phyloP scores from a whole-genome alignment of 1,284 basidiomycete species.

The Sporisorium exsertum region DNA sequence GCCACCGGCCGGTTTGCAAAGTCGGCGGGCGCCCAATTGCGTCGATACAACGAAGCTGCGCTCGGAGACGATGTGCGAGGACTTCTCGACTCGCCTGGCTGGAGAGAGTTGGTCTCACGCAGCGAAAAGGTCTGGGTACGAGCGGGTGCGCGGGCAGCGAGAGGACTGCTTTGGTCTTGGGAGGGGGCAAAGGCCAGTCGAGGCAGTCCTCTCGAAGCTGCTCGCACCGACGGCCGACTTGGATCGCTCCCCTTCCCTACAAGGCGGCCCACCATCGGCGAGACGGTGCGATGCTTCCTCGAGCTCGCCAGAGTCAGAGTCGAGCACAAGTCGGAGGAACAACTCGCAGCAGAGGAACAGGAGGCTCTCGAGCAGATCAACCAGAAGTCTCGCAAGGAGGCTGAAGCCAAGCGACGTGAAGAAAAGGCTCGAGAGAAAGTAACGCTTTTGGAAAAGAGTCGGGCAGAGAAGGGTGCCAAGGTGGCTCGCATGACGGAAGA shows the following conservation, averaged over 20 bases:
- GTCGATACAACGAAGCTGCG: slow-evolving; percentile 94
- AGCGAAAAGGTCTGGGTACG: slow-evolving; percentile 66
- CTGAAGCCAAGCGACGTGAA: slow-evolving; percentile 49
- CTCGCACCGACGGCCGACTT: slow-evolving; percentile 69
- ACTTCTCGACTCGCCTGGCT: slow-evolving; percentile 50
- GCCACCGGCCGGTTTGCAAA: slow-evolving; percentile 89
- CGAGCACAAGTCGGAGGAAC: slow-evolving; percentile 86
- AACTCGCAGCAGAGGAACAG: slow-evolving; percentile 74
- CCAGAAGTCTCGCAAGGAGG: slow-evolving; percentile 39
- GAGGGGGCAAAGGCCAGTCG: slow-evolving; percentile 34
- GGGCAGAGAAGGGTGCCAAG: slow-evolving; percentile 29
- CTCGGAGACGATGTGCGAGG: slow-evolving; percentile 80
- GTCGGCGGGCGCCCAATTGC: slow-evolving; percentile 92
- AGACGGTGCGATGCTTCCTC: slow-evolving; percentile 85
- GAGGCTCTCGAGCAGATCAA: slow-evolving; percentile 41
- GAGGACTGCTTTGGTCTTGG: slow-evolving; percentile 67
- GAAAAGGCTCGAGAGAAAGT: slow-evolving; percentile 43
- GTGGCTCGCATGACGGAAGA: slow-evolving; percentile 35
- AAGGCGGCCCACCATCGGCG: slow-evolving; percentile 81
- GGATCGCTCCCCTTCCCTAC: slow-evolving; percentile 61
- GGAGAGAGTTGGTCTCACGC: slow-evolving; percentile 60
- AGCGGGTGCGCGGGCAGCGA: slow-evolving; percentile 58
- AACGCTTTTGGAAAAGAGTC: slow-evolving; percentile 26
- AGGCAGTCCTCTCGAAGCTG: slow-evolving; percentile 63
- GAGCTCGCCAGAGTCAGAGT: slow-evolving; percentile 88